phyloP scores from a whole-genome alignment of 148 eudicot species.

The Rhododendron ferrugineum region DNA sequence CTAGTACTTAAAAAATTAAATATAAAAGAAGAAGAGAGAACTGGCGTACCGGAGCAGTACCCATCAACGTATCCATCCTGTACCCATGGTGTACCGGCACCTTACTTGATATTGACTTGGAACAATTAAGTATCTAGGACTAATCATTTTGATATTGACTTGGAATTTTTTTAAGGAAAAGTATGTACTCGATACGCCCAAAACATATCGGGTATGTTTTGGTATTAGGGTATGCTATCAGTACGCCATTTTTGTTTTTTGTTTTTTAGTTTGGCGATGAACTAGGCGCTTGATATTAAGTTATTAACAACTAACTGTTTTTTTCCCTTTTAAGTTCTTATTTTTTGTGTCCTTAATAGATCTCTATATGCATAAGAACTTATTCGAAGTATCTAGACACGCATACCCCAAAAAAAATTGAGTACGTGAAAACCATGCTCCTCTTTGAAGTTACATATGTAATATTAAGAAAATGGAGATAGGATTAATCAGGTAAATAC shows the following conservation, averaged over 20 bases:
- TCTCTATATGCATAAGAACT: not conserved
- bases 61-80: too few relatives aligned
- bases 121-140: not conserved
- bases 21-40: too few relatives aligned
- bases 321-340: not conserved
- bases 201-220: not conserved
- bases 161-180: not conserved
- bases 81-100: too few relatives aligned
- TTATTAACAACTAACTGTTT: not conserved
- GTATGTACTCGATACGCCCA: not conserved
- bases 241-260: not conserved
- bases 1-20: too few relatives aligned
- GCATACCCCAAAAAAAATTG: not conserved
- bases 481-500: not conserved
- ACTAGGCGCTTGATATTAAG: not conserved
- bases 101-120: too few relatives aligned
- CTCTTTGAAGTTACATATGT: not conserved
- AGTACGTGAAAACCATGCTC: not conserved
- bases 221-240: not conserved
- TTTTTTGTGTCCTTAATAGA: not conserved
- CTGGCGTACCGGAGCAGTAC: too few relatives aligned
- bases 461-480: not conserved
- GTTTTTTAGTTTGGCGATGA: not conserved
- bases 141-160: not conserved
- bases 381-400: not conserved